Base-by-base conservation (phyloP, 257 asterid species). In the Osmanthus fragrans region DNA sequence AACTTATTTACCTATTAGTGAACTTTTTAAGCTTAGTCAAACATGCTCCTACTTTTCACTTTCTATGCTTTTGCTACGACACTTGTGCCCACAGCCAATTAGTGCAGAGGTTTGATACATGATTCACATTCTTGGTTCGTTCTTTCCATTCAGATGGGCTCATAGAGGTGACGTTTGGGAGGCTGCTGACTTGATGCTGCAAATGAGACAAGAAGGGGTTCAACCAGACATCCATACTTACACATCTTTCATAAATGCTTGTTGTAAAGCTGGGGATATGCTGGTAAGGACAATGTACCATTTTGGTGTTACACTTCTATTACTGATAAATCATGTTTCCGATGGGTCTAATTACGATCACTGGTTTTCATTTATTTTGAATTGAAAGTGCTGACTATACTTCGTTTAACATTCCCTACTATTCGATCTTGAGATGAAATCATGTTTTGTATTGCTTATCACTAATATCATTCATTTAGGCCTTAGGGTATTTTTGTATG, bases 131-230 rank as follows among this genome's bases (percentile, higher is more conserved):
- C 58, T 58, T 39, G 27, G 25, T 39, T 64, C 36, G 32, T 75
- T 75, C 73, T 58, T 73, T 71, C 51, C 33, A 34, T 82, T 81
- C 86, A 95, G 98, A 81, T 96, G 99, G 99, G 98, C 98, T 71
- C 94, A 97, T 32, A 88, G 99, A 82, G 99, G 99, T 76, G 98
- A 96, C 83, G 96, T 92, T 76, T 96, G 98, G 99, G 99, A 96
- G 88, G 98, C 99, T 76, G 94, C 98, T 65, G 99, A 93, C 81
- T 75, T 96, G 83, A 90, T 96, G 97, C 99, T 93, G 87, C 99
- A 93, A 80, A 96, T 96, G 99, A 90, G 96, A 79, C 85, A 87
- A 85, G 97, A 87, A 79, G 92, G 95, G 56, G 98, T 93, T 66
- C 90, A 84, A 77, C 98, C 99, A 1, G 99, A 93, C 84, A 93